These are phyloP conservation scores for Backusella tuberculispora DNA, from an alignment of 192 early-diverging fungal genomes.

Conservation along the genomic window DNA sequence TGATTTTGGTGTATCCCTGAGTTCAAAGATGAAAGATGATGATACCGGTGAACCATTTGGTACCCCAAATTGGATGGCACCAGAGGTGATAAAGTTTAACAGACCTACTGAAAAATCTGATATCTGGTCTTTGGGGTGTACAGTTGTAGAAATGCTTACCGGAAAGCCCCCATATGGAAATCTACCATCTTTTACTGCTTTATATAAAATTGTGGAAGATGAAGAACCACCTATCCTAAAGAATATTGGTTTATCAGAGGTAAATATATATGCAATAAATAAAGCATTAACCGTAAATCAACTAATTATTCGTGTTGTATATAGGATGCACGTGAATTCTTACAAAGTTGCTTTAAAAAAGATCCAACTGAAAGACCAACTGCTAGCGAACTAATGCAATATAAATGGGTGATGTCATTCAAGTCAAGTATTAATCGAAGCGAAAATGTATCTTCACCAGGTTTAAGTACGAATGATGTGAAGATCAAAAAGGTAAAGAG, in stretches of 20 bases:
- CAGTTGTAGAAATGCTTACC: slow-evolving; percentile 88
- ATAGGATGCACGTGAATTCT: slow-evolving; percentile 61
- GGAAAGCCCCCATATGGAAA: slow-evolving; percentile 91
- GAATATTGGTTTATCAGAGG: slow-evolving; percentile 60
- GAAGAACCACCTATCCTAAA: slow-evolving; percentile 86
- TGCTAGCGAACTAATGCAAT: slow-evolving; percentile 70
- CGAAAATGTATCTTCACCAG: background rate
- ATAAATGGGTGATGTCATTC: slow-evolving; percentile 62
- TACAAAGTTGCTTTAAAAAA: slow-evolving; percentile 84
- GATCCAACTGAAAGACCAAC: slow-evolving; percentile 72
- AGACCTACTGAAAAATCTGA: slow-evolving; percentile 89
- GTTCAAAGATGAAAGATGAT: slow-evolving; percentile 73
- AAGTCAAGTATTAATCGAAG: background rate
- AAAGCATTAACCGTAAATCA: no score
- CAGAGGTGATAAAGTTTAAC: slow-evolving; percentile 88
- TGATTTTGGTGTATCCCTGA: slow-evolving; percentile 95
- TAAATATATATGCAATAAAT: background rate
- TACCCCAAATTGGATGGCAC: slow-evolving; percentile 89
- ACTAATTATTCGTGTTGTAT: background rate
- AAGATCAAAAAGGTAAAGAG: slow-evolving; percentile 8
- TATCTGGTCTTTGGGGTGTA: slow-evolving; percentile 96
- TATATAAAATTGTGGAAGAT: slow-evolving; percentile 94
- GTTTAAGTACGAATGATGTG: background rate
- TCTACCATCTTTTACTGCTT: slow-evolving; percentile 82
- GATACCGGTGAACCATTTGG: slow-evolving; percentile 69